Conservation (phyloP, 2,329 filamentous ascomycete species). For the Allantophomopsis cytisporea region DNA sequence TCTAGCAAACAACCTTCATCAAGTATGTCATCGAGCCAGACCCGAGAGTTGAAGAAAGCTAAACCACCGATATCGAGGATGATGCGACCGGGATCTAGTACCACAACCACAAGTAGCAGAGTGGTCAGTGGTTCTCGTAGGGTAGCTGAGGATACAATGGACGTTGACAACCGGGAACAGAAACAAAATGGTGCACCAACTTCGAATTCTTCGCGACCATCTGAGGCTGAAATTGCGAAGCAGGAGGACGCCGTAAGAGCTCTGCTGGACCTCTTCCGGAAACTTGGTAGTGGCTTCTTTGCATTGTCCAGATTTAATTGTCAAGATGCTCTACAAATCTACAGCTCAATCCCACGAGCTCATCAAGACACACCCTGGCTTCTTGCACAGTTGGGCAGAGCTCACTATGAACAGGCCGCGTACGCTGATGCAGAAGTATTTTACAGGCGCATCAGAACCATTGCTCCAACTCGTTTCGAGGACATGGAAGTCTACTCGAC, state of each 20-base stretch:
- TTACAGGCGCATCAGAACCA: conserved; percentile 65
- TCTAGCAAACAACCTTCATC: conserved; percentile 21
- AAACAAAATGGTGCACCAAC: conserved; percentile 13
- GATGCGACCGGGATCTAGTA: conserved; percentile 51
- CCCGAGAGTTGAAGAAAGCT: conserved; percentile 71
- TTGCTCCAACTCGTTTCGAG: conserved; percentile 71
- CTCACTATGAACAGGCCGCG: conserved; percentile 79
- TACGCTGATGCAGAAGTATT: conserved; percentile 80
- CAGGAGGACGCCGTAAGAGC: conserved; percentile 65
- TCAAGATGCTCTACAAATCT: conserved; percentile 60
- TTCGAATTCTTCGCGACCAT: conserved; percentile 7
- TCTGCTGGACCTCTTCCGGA: conserved; percentile 69
- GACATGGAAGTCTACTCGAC: conserved; percentile 99
- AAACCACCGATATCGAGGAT: conserved; percentile 57
- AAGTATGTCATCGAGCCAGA: conserved; percentile 36
- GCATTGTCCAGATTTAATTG: conserved; percentile 69
- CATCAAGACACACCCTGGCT: conserved; percentile 93
- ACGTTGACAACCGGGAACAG: conserved; percentile 53
- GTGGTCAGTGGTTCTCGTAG: conserved; percentile 88
- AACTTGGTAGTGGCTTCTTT: conserved; percentile 70
- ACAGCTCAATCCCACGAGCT: conserved; percentile 52
- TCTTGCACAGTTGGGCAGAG: conserved; percentile 76
- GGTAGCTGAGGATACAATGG: conserved; percentile 53
- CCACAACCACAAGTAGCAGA: conserved; percentile 58
- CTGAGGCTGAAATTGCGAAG: conserved; percentile 39